Evolutionary conservation across 805 yeast genomes (phyloP).

Genomic region (Candida corydali): DNA sequence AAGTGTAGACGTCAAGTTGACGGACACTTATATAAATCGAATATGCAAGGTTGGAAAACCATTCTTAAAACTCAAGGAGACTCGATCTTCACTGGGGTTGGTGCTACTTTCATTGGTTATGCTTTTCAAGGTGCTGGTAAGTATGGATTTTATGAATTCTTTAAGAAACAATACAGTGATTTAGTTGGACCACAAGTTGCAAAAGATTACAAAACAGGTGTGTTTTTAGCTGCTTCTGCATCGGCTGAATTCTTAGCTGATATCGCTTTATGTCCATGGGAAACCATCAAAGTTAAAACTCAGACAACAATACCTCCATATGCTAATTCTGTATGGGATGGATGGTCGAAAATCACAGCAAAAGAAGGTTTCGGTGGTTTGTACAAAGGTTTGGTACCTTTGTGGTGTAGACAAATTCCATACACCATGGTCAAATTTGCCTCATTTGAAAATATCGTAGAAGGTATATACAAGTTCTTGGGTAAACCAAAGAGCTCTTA

Average conservation of each 20-base stretch:
- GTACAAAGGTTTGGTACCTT: slow-evolving; percentile 85
- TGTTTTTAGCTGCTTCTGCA: slow-evolving; percentile 83
- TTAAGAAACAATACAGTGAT: slow-evolving; percentile 75
- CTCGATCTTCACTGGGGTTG: slow-evolving; percentile 81
- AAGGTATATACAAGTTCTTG: slow-evolving; percentile 65
- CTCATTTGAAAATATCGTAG: slow-evolving; percentile 88
- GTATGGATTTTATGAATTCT: slow-evolving; percentile 90
- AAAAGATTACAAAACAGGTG: slow-evolving; percentile 61
- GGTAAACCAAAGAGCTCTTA: slow-evolving; percentile 73
- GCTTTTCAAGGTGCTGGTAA: slow-evolving; percentile 97
- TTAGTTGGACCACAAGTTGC: slow-evolving; percentile 62
- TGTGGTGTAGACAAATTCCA: slow-evolving; percentile 98
- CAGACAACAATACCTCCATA: slow-evolving; percentile 92
- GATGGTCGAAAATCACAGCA: slow-evolving; percentile 61
- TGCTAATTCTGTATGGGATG: slow-evolving; percentile 60
- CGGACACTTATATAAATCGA: slow-evolving; percentile 66
- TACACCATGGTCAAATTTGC: slow-evolving; percentile 98
- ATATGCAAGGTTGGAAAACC: slow-evolving; percentile 74
- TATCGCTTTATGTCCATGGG: slow-evolving; percentile 85
- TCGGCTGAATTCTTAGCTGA: slow-evolving; percentile 94
- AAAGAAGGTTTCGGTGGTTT: slow-evolving; percentile 69
- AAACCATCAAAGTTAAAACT: slow-evolving; percentile 89
- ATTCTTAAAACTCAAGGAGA: slow-evolving; percentile 76
- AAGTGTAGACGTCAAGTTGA: slow-evolving; percentile 92
- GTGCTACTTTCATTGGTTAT: slow-evolving; percentile 91